Conservation (phyloP, 2,329 filamentous ascomycete genomes). For the Rasamsonia emersonii region DNA sequence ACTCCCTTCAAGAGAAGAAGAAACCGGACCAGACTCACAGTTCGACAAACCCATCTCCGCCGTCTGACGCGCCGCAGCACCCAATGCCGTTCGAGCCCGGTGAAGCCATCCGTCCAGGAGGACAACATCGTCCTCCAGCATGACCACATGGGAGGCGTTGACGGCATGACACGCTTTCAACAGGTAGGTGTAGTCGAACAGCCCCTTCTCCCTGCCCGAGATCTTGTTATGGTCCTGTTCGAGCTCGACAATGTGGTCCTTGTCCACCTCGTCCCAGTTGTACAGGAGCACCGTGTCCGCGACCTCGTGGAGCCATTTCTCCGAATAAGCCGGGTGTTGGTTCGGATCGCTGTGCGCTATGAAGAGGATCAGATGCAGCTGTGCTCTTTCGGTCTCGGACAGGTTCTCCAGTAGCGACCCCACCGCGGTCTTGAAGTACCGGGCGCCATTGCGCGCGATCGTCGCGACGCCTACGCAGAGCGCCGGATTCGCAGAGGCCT, state of each 20-base stretch:
- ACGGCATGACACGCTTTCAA: slow-evolving; percentile 31
- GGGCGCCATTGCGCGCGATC: slow-evolving; percentile 29
- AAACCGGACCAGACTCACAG: too few species aligned
- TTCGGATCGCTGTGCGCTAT: slow-evolving; percentile 37
- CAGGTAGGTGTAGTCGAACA: slow-evolving; percentile 38
- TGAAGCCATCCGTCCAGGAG: slow-evolving; percentile 42
- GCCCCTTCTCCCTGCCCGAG: slow-evolving; percentile 30
- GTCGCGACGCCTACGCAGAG: slow-evolving; percentile 40
- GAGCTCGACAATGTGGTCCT: slow-evolving; percentile 26
- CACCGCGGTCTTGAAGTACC: slow-evolving; percentile 35
- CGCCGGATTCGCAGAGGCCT: background rate
- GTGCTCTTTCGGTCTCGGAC: slow-evolving; percentile 29
- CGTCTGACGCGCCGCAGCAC: slow-evolving; percentile 23
- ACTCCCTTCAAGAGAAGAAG: background rate
- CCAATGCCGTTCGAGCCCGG: slow-evolving; percentile 29
- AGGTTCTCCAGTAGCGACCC: slow-evolving; percentile 38
- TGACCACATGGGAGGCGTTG: slow-evolving; percentile 32
- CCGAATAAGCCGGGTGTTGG: slow-evolving; percentile 31
- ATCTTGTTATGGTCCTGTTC: slow-evolving; percentile 21
- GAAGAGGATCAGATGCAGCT: slow-evolving; percentile 36
- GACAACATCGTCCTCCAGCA: slow-evolving; percentile 41
- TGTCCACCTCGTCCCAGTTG: slow-evolving; percentile 21
- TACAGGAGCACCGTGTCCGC: slow-evolving; percentile 37
- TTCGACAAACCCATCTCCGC: slow-evolving; percentile 15
- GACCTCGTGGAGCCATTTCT: slow-evolving; percentile 33